Base-by-base conservation (phyloP, 1,284 basidiomycete genomes). In the Cutaneotrichosporon sp. region DNA sequence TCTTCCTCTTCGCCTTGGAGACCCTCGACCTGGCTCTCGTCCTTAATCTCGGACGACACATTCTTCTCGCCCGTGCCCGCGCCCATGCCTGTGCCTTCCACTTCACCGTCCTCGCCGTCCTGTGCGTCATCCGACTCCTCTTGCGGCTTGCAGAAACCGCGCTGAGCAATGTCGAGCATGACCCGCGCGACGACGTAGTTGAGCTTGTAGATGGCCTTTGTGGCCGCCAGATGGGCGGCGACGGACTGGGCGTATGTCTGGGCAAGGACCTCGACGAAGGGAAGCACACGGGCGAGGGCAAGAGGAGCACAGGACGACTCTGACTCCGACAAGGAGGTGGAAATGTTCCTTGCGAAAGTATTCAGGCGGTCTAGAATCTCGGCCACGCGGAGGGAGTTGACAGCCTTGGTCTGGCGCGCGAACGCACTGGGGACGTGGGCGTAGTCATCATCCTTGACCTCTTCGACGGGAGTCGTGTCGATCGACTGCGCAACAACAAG, bases 11-110 rank as follows among this genome's bases (percentile, higher is more conserved):
- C 83, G 32, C 83, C 87, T 67, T 86, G 82, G 19, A 98, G 78
- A 2, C 96, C 96, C 70, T 99, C 96, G 27, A 98, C 88, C 67
- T 96, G 91, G 65, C 88, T 88, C 71, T 98, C 93, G 55, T 97
- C 90, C 65, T 90, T 85, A 52, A 97, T 91, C 66, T 96, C 87
- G 62, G 89, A 86, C 77, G 88, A 91, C 49, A 92, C 86, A 65
- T 96, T 87, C 72, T 97, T 84, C 17, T 79, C 78, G 1, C 93
- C 92, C 1, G 81, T 78, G 2, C 93, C 93, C 60, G 88, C 83
- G 11, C 93, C 93, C 59, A 97, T 75, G 2, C 93, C 92, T 2
- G 86, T 83, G 3, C 91, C 92, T 42, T 82, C 88, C 20, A 68
- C 65, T 5, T 71, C 68, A 7, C 77, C 75, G 4, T 79, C 75